Conservation (phyloP, 2,329 filamentous ascomycete species). For the Truncatella angustata region DNA sequence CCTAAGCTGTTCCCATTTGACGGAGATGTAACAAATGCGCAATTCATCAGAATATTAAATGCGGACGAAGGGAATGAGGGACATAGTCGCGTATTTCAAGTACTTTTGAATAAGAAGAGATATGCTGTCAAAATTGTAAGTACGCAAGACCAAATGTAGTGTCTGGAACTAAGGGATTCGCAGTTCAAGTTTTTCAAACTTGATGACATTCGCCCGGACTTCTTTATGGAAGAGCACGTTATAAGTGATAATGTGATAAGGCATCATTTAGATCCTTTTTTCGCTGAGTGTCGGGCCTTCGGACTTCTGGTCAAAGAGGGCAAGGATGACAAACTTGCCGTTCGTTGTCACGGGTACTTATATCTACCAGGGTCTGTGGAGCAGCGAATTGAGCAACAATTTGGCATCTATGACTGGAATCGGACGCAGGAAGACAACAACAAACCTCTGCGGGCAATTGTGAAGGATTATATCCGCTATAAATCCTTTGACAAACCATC, state of each 20-base stretch:
- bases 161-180: not conserved
- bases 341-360: slow-evolving; percentile 12
- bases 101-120: not conserved
- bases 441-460: slow-evolving; percentile 8
- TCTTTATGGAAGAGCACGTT: not conserved
- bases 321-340: slow-evolving; percentile 10
- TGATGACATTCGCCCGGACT: not conserved
- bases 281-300: slow-evolving; percentile 13
- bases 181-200: not conserved
- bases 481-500: not conserved
- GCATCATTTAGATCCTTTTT: slow-evolving; percentile 13
- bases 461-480: slow-evolving; percentile 11
- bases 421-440: slow-evolving; percentile 8
- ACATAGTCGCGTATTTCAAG: not conserved
- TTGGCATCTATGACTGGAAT: slow-evolving; percentile 13
- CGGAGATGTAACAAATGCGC: not conserved
- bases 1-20: not conserved
- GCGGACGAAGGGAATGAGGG: not conserved
- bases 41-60: not conserved
- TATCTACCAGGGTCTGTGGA: slow-evolving; percentile 7
- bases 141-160: not conserved
- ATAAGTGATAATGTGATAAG: slow-evolving; percentile 1
- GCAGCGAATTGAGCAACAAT: slow-evolving; percentile 7
- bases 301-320: slow-evolving; percentile 1
- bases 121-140: not conserved